Conservation (phyloP, 495 filamentous ascomycete species). For the Penicilliopsis zonata region DNA sequence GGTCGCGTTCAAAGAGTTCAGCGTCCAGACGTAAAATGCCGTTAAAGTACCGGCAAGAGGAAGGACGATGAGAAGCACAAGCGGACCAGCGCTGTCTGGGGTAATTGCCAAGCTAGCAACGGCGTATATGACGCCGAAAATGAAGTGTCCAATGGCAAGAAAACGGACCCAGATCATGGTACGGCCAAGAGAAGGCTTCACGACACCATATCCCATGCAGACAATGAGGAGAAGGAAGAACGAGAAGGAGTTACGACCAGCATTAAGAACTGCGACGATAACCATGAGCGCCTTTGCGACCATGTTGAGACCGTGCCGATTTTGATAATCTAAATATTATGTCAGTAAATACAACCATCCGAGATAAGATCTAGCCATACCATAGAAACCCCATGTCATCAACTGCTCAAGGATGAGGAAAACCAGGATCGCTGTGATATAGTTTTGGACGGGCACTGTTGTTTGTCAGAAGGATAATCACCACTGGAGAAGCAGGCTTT, state of each 20-base stretch:
- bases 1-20: slow-evolving; percentile 86
- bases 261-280: slow-evolving; percentile 82
- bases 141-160: slow-evolving; percentile 81
- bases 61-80: slow-evolving; percentile 91
- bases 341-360: slow-evolving; percentile 2
- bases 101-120: slow-evolving; percentile 82
- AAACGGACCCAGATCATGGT: slow-evolving; percentile 93
- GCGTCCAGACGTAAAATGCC: slow-evolving; percentile 97
- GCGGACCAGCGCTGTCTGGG: slow-evolving; percentile 58
- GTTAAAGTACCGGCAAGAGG: slow-evolving; percentile 87
- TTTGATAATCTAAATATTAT: slow-evolving; percentile 61
- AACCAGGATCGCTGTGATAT: slow-evolving; percentile 92
- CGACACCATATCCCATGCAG: slow-evolving; percentile 98
- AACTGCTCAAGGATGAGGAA: slow-evolving; percentile 93
- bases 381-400: slow-evolving; percentile 97
- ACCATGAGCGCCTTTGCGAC: slow-evolving; percentile 78
- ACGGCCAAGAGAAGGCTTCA: slow-evolving; percentile 84
- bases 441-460: slow-evolving; percentile 92
- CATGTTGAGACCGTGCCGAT: slow-evolving; percentile 69
- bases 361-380: slow-evolving; percentile 12
- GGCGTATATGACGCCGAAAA: slow-evolving; percentile 90
- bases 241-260: slow-evolving; percentile 89
- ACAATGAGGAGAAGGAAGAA: slow-evolving; percentile 98
- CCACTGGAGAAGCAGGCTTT: background rate
- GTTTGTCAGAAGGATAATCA: slow-evolving; percentile 20